Conservation (phyloP, 345 rosid species). For the Camelina neglecta region DNA sequence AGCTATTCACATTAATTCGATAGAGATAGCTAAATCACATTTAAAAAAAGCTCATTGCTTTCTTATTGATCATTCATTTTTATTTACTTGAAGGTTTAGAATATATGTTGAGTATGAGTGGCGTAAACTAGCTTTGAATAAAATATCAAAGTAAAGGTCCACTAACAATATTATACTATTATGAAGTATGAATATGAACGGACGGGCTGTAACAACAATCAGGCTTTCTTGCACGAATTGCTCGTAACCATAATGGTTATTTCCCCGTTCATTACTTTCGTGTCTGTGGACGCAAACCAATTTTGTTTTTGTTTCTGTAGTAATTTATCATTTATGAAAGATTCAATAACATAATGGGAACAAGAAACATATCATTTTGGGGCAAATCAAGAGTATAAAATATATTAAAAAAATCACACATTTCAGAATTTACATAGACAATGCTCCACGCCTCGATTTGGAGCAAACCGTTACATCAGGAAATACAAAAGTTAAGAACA, state of each 20-base stretch:
- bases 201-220: background rate
- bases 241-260: background rate
- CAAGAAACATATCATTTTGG: background rate
- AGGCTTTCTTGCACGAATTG: background rate
- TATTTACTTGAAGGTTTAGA: background rate
- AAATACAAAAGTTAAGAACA: background rate
- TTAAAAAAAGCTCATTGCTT: background rate
- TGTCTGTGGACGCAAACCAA: background rate
- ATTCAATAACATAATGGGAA: background rate
- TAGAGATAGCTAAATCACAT: constrained; percentile 22
- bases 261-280: no score
- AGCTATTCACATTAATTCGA: background rate
- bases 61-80: background rate
- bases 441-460: constrained; percentile 9
- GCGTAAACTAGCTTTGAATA: background rate
- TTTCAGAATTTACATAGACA: background rate
- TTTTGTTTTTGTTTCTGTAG: background rate
- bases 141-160: background rate
- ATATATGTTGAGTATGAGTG: background rate
- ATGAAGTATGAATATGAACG: background rate
- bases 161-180: background rate
- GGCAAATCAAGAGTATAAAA: no score
- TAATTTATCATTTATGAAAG: background rate
- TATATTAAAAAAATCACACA: background rate
- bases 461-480: background rate